These are phyloP conservation scores for Yamadazyma dushanensis DNA, from an alignment of 1,139 yeast genomes.

Conservation along the genomic window DNA sequence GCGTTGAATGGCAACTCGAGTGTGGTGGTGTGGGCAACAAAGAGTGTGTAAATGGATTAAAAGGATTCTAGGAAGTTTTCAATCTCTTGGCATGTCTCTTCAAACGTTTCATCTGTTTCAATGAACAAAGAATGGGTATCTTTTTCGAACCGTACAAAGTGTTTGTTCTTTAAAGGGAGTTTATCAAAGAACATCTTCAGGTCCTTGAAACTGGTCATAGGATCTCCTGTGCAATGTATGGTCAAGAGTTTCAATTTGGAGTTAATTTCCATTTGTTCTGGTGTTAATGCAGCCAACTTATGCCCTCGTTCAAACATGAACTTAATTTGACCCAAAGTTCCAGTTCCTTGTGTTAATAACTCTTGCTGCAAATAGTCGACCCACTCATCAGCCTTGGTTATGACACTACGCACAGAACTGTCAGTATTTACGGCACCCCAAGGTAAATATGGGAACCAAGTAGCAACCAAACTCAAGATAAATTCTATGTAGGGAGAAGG, in stretches of 20 bases:
- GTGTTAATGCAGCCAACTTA: constrained; percentile 11
- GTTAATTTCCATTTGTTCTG: constrained; percentile 10
- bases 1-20: constrained; percentile 6
- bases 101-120: constrained; percentile 21
- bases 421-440: constrained; percentile 15
- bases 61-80: constrained; percentile 10
- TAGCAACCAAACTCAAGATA: constrained; percentile 12
- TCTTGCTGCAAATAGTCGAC: constrained; percentile 19
- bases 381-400: constrained; percentile 21
- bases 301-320: constrained; percentile 21
- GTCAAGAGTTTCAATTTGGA: constrained; percentile 16
- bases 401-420: constrained; percentile 14
- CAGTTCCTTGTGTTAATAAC: constrained; percentile 18
- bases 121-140: constrained; percentile 23
- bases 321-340: constrained; percentile 21
- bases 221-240: constrained; percentile 20
- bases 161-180: constrained; percentile 16
- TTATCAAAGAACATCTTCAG: constrained; percentile 18
- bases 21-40: constrained; percentile 12
- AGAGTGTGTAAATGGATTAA: not conserved
- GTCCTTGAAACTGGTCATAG: constrained; percentile 17
- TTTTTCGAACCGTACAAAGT: constrained; percentile 15
- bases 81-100: constrained; percentile 16
- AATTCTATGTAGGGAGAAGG: constrained; percentile 15
- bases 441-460: constrained; percentile 16